Conservation (phyloP, 129 eudicot species). For the Cynara cardunculus region DNA sequence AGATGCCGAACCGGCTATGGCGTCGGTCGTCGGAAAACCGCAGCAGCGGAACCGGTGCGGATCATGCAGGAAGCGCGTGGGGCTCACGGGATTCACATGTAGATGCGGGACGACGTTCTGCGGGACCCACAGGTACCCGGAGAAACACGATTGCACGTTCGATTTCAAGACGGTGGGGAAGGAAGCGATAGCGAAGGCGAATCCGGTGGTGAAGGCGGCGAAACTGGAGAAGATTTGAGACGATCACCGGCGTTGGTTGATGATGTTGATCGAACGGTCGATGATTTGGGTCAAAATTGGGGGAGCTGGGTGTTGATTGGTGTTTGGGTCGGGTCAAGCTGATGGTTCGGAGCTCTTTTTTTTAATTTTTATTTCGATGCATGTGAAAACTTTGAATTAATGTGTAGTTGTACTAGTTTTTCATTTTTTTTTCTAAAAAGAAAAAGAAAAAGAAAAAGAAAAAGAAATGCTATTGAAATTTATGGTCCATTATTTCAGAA, state of each 20-base stretch:
- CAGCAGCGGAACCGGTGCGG: slow-evolving; percentile 41
- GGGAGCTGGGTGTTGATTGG: not conserved
- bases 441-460: not conserved
- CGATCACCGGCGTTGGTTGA: slow-evolving; percentile 15
- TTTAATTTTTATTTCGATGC: slow-evolving; percentile 4
- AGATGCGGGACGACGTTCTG: slow-evolving; percentile 53
- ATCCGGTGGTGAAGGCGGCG: slow-evolving; percentile 59
- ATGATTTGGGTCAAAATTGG: not conserved
- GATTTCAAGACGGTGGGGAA: slow-evolving; percentile 54
- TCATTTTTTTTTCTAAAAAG: not conserved
- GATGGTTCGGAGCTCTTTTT: not conserved
- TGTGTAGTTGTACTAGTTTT: slow-evolving; percentile 25
- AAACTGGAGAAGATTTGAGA: slow-evolving; percentile 53
- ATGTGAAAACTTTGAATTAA: slow-evolving; percentile 31
- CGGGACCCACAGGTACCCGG: slow-evolving; percentile 70
- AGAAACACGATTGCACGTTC: slow-evolving; percentile 49
- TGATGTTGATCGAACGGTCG: slow-evolving; percentile 15
- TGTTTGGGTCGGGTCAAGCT: slow-evolving; percentile 16
- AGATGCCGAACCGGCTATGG: not conserved
- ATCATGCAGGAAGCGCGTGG: slow-evolving; percentile 52
- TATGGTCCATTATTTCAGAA: not conserved
- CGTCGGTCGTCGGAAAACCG: slow-evolving; percentile 4
- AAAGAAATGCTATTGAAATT: not conserved
- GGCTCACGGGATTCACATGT: slow-evolving; percentile 59
- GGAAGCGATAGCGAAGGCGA: slow-evolving; percentile 55